Conservation (phyloP, 805 yeast species). For the Zygotorulaspora danielsina region DNA sequence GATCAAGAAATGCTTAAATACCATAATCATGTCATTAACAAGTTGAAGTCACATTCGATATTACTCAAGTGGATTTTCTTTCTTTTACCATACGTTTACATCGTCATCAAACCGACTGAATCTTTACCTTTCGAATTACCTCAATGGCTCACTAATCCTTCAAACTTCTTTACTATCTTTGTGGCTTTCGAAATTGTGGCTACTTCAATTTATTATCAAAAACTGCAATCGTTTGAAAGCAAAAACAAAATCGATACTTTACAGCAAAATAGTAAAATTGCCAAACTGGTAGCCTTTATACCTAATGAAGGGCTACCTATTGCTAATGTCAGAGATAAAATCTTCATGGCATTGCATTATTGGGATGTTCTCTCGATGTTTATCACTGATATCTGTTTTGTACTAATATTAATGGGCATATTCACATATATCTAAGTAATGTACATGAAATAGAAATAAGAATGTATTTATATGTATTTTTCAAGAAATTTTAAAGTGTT, state of each 20-base stretch:
- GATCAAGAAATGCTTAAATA: slow-evolving; percentile 27
- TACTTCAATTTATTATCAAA: slow-evolving; percentile 33
- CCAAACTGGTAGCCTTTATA: slow-evolving; percentile 29
- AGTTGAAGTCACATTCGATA: slow-evolving; percentile 30
- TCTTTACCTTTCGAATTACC: slow-evolving; percentile 3
- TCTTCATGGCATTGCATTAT: slow-evolving; percentile 27
- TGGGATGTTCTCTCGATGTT: slow-evolving; percentile 36
- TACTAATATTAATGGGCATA: slow-evolving; percentile 30
- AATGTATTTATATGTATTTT: slow-evolving; percentile 3
- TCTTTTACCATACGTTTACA: slow-evolving; percentile 30
- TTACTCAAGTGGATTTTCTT: slow-evolving; percentile 33
- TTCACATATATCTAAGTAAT: slow-evolving; percentile 20
- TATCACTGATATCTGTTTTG: slow-evolving; percentile 34
- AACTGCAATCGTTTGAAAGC: slow-evolving; percentile 26
- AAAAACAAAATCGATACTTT: slow-evolving; percentile 26
- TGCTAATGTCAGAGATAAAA: slow-evolving; percentile 27
- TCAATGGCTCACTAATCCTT: slow-evolving; percentile 19
- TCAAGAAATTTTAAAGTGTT: background rate
- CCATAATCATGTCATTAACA: slow-evolving; percentile 30
- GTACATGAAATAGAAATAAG: background rate
- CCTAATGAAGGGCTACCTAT: slow-evolving; percentile 37
- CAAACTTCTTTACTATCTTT: slow-evolving; percentile 35
- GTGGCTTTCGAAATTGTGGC: slow-evolving; percentile 35
- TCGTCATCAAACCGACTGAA: slow-evolving; percentile 19
- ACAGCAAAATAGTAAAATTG: slow-evolving; percentile 29